Evolutionary conservation across 2,329 filamentous ascomycete genomes (phyloP), one percentile per base, ranked within the genome.

Genomic region (Penicillium sp.): DNA sequence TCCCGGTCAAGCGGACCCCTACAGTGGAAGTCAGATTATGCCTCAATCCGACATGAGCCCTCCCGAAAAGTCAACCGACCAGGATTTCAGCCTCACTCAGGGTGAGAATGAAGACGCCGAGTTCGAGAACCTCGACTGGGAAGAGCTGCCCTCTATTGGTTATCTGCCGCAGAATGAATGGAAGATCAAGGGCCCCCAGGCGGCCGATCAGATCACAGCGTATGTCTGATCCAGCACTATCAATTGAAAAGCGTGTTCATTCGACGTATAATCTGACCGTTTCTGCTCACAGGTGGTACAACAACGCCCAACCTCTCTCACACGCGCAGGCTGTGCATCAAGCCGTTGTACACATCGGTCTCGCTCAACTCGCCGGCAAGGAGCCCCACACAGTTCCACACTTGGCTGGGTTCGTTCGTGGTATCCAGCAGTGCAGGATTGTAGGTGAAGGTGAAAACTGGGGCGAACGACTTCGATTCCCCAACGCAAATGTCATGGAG

Each of bases 141-240:
- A 82, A 49, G 80, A 79, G 0, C 68, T 88, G 55, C 76, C 81
- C 60, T 73, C 71, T 47, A 75, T 88, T 32, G 86, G 86, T 6
- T 77, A 78, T 55, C 65, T 78, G 7, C 21, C 49, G 45, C 44
- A 74, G 71, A 39, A 69, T 66, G 54, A 39, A 18, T 79, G 75
- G 74, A 66, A 59, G 36, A 65, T 77, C 40, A 56, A 70, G 21
- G 71, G 72, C 36, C 66, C 71, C 44, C 67, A 68, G 10, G 57
- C 67, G 13, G 64, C 67, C 13, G 73, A 81, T 68, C 52, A 60
- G 27, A 80, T 77, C 58, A 55, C 63, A 45, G 71, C 75, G 78
- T 81, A 72, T 54, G 75, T 72, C 24, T 27, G 18, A 18, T 40
- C 40, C 42, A 11, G 36, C 5, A n/a, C 24, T 14, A 9, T 4